Evolutionary conservation across 345 rosid genomes (phyloP), one percentile per base, ranked within the genome.

Genomic region (Brassica juncea): DNA sequence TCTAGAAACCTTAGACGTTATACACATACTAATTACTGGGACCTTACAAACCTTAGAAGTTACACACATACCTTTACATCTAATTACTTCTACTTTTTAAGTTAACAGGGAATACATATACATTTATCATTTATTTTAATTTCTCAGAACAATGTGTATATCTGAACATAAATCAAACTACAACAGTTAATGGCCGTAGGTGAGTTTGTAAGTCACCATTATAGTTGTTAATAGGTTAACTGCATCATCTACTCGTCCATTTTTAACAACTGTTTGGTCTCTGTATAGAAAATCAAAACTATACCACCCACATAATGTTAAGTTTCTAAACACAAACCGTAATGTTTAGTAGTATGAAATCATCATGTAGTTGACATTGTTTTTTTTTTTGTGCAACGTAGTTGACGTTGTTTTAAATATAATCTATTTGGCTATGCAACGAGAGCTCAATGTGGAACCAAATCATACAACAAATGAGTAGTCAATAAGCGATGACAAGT

Each of bases 391-490:
- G n/a, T 19, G 19, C 19, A 19, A 19, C 19, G 19, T 19, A 19
- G 19, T 19, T 19, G 19, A 19, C 19, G 0, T 19, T 19, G 19
- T 19, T 19, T 15, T 6, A 37, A 19, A 30, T 23, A 32, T 19
- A 34, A 34, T 64, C 16, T 35, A 25, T 44, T 47, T 76, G 80
- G 31, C 35, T 31, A 19, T 59, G 72, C 23, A 77, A 70, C 52
- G 64, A 63, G 14, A 55, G 39, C 66, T 52, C 6, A 54, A 54
- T 70, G 65, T 49, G 11, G 16, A 64, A 55, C 60, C 59, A 71
- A 35, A 77, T 28, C 39, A 77, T 27, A 66, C 81, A 67, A 54
- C 71, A 77, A 23, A 15, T 23, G 58, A 77, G 19, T 34, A 25
- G 65, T 77, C 47, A 52, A 49, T 35, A 71, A 30, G 30, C 63